Conservation (phyloP, 2,329 filamentous ascomycete genomes). For the Beauveria bassiana region DNA sequence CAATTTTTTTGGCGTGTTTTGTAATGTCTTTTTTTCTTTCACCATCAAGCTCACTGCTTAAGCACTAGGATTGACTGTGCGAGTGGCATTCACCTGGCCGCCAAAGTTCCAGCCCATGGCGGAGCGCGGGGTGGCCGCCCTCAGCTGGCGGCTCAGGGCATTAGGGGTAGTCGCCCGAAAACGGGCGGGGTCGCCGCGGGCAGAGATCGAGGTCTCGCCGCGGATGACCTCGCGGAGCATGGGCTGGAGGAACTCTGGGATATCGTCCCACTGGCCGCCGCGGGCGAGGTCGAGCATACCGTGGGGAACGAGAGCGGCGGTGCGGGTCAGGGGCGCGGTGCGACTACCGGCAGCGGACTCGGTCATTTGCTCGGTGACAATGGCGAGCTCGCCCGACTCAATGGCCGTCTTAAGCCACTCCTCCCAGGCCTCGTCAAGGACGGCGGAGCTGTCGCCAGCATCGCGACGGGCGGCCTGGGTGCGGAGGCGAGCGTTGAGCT, state of each 20-base stretch:
- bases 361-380: slow-evolving; percentile 36
- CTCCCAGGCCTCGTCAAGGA: slow-evolving; percentile 66
- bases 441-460: slow-evolving; percentile 48
- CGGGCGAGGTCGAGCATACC: slow-evolving; percentile 48
- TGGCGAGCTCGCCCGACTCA: slow-evolving; percentile 50
- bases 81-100: not conserved
- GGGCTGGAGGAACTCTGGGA: slow-evolving; percentile 48
- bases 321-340: slow-evolving; percentile 19
- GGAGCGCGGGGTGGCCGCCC: slow-evolving; percentile 6
- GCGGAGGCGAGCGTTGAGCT: slow-evolving; percentile 56
- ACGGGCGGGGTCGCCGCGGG: slow-evolving; percentile 2
- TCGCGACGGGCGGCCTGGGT: slow-evolving; percentile 56
- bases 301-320: slow-evolving; percentile 37
- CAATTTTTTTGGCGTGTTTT: slow-evolving; percentile 10
- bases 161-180: slow-evolving; percentile 12
- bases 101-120: slow-evolving; percentile 3
- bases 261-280: slow-evolving; percentile 48
- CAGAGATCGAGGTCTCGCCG: slow-evolving; percentile 23
- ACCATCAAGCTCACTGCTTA: not conserved
- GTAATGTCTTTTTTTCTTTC: not conserved
- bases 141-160: slow-evolving; percentile 12
- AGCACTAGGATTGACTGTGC: slow-evolving; percentile 1
- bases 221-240: slow-evolving; percentile 42
- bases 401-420: slow-evolving; percentile 66
- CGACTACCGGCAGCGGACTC: slow-evolving; percentile 18